Percentiles rank a stretch among this genome's conserved stretches.
Evolutionary conservation across 1,284 basidiomycete genomes (phyloP).

Genomic region (Sanguinoderma infundibulare): DNA sequence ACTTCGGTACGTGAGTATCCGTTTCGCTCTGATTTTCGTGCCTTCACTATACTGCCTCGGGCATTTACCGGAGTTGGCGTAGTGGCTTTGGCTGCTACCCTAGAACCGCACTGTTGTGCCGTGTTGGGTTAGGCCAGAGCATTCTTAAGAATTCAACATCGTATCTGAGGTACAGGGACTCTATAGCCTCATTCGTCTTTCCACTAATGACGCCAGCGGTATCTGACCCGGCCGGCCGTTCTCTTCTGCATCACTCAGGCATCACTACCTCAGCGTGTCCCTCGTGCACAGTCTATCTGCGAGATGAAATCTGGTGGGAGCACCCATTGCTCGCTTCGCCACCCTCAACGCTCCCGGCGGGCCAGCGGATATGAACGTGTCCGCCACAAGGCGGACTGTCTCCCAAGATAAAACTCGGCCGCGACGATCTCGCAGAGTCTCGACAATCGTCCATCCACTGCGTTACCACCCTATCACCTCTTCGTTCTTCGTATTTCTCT

Average conservation of each 20-base stretch:
- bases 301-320: constrained; percentile 14
- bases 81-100: neutral
- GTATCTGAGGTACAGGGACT: neutral
- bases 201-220: neutral
- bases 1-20: neutral
- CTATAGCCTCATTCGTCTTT: neutral
- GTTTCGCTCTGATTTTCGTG: neutral
- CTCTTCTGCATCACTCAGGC: neutral
- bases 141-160: neutral
- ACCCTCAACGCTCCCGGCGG: neutral
- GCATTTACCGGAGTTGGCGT: neutral
- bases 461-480: constrained; percentile 1
- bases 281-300: constrained; percentile 5
- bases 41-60: neutral
- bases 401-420: constrained; percentile 9
- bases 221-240: constrained; percentile 7
- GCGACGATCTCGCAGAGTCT: neutral
- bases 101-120: neutral
- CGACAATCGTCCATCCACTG: constrained; percentile 13
- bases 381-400: constrained; percentile 13
- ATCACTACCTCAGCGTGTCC: constrained; percentile 11
- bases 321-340: neutral
- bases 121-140: neutral
- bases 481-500: neutral
- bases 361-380: constrained; percentile 15